Evolutionary conservation across 495 filamentous ascomycete genomes (phyloP), one percentile per base, ranked within the genome.

Genomic region (Tuber brumale): DNA sequence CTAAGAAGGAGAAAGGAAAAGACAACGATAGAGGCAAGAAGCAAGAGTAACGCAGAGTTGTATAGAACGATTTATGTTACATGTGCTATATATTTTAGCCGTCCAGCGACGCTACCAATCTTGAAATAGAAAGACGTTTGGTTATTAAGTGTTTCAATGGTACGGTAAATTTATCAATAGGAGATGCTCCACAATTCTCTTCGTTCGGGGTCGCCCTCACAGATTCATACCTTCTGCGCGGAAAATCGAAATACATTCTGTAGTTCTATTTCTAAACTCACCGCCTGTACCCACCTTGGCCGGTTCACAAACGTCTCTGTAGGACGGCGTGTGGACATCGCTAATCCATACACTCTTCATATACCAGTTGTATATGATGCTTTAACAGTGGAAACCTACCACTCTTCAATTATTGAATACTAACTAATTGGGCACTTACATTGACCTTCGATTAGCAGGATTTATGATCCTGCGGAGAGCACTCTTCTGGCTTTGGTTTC

Each of bases 1-100:
- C 27, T 27, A 46, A 74, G 41, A 73, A 48, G 2, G 70, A 14
- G 37, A 23, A 77, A 57, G 57, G 77, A 70, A 72, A 79, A 74
- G 39, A 44, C 27, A 66, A 66, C 2, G 14, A 31, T 35, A 66
- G 57, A 66, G 57, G 57, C 27, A 66, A 66, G 27, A 66, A 66
- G 57, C 57, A 66, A 35, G 57, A 66, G 27, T 66, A 66, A 66
- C 35, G 14, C 4, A 19, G 27, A 66, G 51, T 1, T 31, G n/a
- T 61, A 12, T 31, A 16, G 51, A 12, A 35, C 19, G 5, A 14
- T 66, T 66, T 66, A 31, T 66, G 27, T 35, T 19, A 66, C 0
- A 18, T 66, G 57, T 66, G 27, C 27, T 66, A 66, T 31, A 61
- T 61, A 9, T 35, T 35, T 35, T 4, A 35, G 6, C 27, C 12